Percentiles rank a stretch among this genome's conserved stretches.
These are phyloP conservation scores for Aspergillus sp. DNA, from an alignment of 2,329 filamentous ascomycete genomes.

Conservation along the genomic window DNA sequence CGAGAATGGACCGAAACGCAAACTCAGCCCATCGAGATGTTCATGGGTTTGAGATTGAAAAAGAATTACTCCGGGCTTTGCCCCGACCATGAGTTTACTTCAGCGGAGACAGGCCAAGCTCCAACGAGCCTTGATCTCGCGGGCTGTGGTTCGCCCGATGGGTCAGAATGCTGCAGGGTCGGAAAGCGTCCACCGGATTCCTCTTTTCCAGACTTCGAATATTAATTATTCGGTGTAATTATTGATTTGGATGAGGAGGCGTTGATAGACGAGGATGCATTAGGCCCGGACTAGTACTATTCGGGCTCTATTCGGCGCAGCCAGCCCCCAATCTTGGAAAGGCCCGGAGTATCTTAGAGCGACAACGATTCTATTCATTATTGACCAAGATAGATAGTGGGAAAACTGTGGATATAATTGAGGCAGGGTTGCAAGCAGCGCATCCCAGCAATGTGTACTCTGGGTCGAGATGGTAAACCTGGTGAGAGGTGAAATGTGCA, in stretches of 20 bases:
- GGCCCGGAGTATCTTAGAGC: background rate
- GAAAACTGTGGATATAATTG: background rate
- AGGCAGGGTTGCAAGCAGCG: background rate
- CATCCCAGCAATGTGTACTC: constrained; percentile 4
- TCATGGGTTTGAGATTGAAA: background rate
- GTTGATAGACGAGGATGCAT: background rate
- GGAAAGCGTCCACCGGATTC: background rate
- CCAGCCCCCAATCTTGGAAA: background rate
- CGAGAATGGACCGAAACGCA: background rate
- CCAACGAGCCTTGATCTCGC: background rate
- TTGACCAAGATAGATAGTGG: background rate
- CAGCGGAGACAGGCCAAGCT: background rate
- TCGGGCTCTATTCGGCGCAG: constrained; percentile 1
- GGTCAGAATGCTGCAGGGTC: constrained; percentile 5
- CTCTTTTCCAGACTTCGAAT: background rate
- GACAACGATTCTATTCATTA: background rate
- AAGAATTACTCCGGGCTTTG: background rate
- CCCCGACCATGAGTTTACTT: background rate
- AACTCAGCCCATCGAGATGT: background rate
- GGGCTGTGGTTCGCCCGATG: constrained; percentile 10
- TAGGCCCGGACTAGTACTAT: background rate
- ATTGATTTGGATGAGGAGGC: background rate
- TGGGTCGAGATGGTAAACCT: background rate
- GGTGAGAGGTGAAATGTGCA: background rate
- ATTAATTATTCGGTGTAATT: background rate